A percentile compares a stretch with the other conserved stretches of the same genome.
Evolutionary conservation across 495 filamentous ascomycete species (phyloP).

Genomic region (Talaromyces nanjingensis): DNA sequence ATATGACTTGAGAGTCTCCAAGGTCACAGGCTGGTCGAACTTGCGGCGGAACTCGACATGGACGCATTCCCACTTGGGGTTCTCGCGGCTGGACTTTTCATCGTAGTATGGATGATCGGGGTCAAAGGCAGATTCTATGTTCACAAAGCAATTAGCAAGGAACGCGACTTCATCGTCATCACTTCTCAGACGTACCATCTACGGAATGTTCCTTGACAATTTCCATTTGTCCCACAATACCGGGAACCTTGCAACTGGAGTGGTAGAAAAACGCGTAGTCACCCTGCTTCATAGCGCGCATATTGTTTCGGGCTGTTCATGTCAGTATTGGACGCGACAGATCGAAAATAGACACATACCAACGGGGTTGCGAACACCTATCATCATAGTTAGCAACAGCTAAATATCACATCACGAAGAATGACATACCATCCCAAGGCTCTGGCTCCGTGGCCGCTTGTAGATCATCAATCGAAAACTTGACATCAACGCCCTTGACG

Average conservation of each 20-base stretch:
- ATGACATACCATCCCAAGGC: constrained; percentile 71
- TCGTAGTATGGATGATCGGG: constrained; percentile 77
- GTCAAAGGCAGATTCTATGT: constrained; percentile 71
- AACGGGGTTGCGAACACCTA: constrained; percentile 52
- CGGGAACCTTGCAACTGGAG: constrained; percentile 87
- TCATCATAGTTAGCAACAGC: constrained; percentile 15
- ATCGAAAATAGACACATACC: constrained; percentile 26
- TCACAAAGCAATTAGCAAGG: neutral
- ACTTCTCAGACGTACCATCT: constrained; percentile 53
- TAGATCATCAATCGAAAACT: constrained; percentile 93
- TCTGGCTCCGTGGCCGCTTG: constrained; percentile 62
- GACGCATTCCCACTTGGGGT: constrained; percentile 83
- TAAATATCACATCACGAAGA: neutral
- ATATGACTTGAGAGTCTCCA: constrained; percentile 66
- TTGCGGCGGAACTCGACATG: constrained; percentile 81
- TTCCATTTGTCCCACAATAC: constrained; percentile 90
- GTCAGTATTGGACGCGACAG: neutral
- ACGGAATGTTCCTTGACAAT: constrained; percentile 74
- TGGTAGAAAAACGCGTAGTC: constrained; percentile 97
- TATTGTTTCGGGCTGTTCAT: constrained; percentile 66
- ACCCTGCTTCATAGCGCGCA: constrained; percentile 83
- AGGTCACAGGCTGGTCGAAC: constrained; percentile 61
- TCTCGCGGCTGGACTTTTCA: constrained; percentile 59
- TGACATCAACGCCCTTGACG: constrained; percentile 80
- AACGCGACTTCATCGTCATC: neutral